phyloP scores from a whole-genome alignment of 2,329 filamentous ascomycete species.

The Hypoxylon sp. region DNA sequence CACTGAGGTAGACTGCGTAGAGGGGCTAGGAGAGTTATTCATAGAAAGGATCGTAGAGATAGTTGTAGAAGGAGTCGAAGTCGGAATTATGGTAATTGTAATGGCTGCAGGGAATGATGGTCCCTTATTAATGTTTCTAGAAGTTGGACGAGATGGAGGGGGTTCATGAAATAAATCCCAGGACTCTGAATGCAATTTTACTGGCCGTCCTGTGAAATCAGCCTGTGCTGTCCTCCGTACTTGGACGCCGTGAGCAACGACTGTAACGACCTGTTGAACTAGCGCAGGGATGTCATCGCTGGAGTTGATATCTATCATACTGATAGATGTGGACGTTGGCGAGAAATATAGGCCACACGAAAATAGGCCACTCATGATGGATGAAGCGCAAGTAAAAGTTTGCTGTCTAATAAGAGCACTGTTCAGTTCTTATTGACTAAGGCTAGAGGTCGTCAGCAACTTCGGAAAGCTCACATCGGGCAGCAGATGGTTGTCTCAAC shows the following conservation, averaged over 20 bases:
- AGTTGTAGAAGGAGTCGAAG: background rate
- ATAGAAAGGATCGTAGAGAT: background rate
- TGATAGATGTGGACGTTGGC: background rate
- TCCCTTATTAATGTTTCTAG: background rate
- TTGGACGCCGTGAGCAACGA: conserved; percentile 8
- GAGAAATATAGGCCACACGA: background rate
- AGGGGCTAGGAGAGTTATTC: background rate
- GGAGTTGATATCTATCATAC: no score
- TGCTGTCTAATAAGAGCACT: background rate
- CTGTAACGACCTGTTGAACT: background rate
- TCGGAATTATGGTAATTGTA: background rate
- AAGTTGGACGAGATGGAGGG: no score
- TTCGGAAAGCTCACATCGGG: conserved; percentile 20
- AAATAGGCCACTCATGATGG: background rate
- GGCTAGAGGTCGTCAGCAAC: background rate
- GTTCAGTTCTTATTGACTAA: background rate
- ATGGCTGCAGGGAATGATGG: no score
- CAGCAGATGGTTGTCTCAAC: conserved; percentile 14
- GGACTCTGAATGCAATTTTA: background rate
- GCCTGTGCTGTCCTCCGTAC: conserved; percentile 2
- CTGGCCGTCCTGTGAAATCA: background rate
- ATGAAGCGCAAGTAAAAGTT: background rate
- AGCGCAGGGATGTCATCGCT: background rate
- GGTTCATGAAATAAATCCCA: no score
- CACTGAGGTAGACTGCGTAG: background rate